phyloP scores from a whole-genome alignment of 208 protist species.

The Leishmania amazonensis region DNA sequence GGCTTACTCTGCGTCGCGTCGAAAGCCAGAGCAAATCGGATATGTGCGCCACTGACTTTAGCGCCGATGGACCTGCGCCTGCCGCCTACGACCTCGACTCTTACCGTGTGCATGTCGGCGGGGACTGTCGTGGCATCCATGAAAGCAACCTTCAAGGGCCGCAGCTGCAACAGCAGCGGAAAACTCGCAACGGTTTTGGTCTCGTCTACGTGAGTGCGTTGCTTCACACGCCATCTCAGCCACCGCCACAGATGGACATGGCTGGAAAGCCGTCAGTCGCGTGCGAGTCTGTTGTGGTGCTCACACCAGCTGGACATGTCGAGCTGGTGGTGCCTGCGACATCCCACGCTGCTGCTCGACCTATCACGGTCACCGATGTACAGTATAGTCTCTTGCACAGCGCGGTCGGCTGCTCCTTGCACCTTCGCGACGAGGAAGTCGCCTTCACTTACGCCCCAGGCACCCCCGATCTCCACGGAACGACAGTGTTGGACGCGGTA shows the following conservation, averaged over 20 bases:
- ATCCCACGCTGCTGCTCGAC: neutral
- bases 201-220: constrained; percentile 9
- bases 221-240: neutral
- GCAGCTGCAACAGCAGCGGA: neutral
- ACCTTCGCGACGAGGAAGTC: constrained; percentile 30
- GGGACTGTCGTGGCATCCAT: neutral
- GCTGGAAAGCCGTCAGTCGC: constrained; percentile 2
- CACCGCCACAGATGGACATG: neutral
- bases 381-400: constrained; percentile 48
- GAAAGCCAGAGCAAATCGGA: neutral
- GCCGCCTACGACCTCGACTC: neutral
- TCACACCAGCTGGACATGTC: constrained; percentile 47
- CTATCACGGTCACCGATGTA: constrained; percentile 49
- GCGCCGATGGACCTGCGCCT: neutral
- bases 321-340: constrained; percentile 34
- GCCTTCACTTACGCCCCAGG: constrained; percentile 44
- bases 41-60: neutral
- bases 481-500: constrained; percentile 16
- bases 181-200: neutral
- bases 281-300: constrained; percentile 40
- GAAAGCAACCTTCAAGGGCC: neutral
- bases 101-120: neutral
- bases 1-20: neutral
- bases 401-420: constrained; percentile 48
- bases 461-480: constrained; percentile 30